These are phyloP conservation scores for Phialophora chinensis DNA, from an alignment of 2,329 filamentous ascomycete genomes.

Conservation along the genomic window DNA sequence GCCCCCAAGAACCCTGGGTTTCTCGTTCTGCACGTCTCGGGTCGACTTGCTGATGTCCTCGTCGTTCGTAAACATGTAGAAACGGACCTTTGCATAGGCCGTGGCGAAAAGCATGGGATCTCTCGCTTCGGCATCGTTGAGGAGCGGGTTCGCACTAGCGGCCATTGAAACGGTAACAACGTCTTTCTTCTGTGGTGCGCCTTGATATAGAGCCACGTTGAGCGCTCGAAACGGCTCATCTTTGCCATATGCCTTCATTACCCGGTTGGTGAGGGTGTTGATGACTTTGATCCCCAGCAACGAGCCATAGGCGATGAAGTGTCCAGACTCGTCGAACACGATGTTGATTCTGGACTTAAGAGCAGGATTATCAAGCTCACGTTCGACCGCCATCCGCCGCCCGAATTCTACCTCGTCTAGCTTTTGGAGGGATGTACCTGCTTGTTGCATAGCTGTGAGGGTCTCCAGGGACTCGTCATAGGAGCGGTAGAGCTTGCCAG, in stretches of 20 bases:
- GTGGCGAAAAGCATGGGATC: slow-evolving; percentile 89
- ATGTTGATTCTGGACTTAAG: slow-evolving; percentile 78
- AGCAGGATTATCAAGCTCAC: slow-evolving; percentile 76
- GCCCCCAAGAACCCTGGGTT: slow-evolving; percentile 70
- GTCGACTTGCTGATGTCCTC: slow-evolving; percentile 80
- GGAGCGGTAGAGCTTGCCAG: slow-evolving; percentile 84
- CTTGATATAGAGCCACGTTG: slow-evolving; percentile 88
- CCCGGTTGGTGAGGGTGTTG: slow-evolving; percentile 91
- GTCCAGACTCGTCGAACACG: slow-evolving; percentile 92
- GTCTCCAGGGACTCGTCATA: slow-evolving; percentile 94
- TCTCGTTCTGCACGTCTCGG: slow-evolving; percentile 94
- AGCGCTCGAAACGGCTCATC: slow-evolving; percentile 87
- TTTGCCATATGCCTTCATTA: slow-evolving; percentile 86
- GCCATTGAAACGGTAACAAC: slow-evolving; percentile 97
- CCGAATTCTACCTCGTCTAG: slow-evolving; percentile 93
- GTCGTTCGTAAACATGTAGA: slow-evolving; percentile 98
- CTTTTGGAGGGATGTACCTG: slow-evolving; percentile 79
- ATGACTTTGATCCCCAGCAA: slow-evolving; percentile 92
- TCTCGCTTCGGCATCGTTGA: slow-evolving; percentile 87
- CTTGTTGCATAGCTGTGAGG: slow-evolving; percentile 92
- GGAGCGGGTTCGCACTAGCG: slow-evolving; percentile 86
- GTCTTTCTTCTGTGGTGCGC: slow-evolving; percentile 90
- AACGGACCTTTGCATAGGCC: slow-evolving; percentile 83
- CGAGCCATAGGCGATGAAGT: slow-evolving; percentile 94
- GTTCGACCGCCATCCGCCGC: slow-evolving; percentile 81